Percentiles rank a stretch among this genome's conserved stretches.
These are phyloP conservation scores for Allium fistulosum DNA, from an alignment of 106 monocot genomes.

Conservation along the genomic window DNA sequence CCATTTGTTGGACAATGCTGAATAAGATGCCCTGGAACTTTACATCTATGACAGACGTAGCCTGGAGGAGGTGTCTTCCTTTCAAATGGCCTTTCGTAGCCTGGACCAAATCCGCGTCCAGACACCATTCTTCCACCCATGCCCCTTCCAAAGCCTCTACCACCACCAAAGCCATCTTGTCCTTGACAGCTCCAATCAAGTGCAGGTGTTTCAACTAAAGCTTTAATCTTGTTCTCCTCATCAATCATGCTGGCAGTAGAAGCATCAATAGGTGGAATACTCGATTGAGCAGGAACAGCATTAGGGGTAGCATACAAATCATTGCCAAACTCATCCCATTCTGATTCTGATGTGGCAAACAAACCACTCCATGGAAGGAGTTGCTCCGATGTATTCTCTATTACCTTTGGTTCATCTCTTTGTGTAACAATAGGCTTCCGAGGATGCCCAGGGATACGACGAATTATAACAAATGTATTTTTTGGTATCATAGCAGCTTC, in stretches of 20 bases:
- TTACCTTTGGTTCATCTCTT: too few relatives aligned
- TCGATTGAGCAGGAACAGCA: constrained; percentile 34
- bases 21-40: constrained; percentile 89
- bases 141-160: constrained; percentile 93
- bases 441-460: constrained; percentile 83
- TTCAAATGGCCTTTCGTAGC: constrained; percentile 21
- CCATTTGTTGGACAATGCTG: constrained; percentile 94
- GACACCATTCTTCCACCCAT: constrained; percentile 74
- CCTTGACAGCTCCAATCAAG: constrained; percentile 80
- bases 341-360: constrained; percentile 33
- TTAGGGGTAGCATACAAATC: constrained; percentile 84
- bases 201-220: constrained; percentile 81
- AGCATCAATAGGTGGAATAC: constrained; percentile 33
- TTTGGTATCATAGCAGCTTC: constrained; percentile 89
- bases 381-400: too few relatives aligned
- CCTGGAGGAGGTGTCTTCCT: constrained; percentile 82
- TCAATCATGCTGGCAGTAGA: constrained; percentile 50
- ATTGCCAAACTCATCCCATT: constrained; percentile 98
- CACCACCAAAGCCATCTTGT: constrained; percentile 61
- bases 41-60: constrained; percentile 95
- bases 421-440: constrained; percentile 67
- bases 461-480: constrained; percentile 93
- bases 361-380: too few relatives aligned
- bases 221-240: constrained; percentile 87
- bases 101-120: constrained; percentile 81